Conservation (phyloP, 192 early-diverging fungal species). For the Podila clonocystis region DNA sequence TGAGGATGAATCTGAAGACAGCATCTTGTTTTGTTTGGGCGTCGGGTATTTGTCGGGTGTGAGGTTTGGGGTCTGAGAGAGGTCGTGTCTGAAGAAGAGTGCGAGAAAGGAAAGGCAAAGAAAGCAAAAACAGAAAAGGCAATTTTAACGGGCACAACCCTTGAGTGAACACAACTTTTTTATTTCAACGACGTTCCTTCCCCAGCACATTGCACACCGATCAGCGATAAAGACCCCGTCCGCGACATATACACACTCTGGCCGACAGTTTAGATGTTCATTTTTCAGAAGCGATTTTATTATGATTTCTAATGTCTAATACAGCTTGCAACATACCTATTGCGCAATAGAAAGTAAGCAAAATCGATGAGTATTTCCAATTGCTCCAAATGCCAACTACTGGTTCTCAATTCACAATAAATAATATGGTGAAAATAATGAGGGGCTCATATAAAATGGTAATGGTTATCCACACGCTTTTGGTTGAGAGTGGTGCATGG, state of each 20-base stretch:
- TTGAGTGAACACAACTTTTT: too few species aligned
- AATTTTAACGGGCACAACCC: too few species aligned
- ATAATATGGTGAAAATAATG: neutral
- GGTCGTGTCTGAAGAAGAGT: neutral
- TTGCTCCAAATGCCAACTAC: too few species aligned
- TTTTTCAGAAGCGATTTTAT: too few species aligned
- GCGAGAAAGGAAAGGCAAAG: neutral
- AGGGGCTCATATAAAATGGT: conserved; percentile 52
- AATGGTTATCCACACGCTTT: conserved; percentile 57
- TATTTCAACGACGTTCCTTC: too few species aligned
- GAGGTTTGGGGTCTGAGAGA: neutral
- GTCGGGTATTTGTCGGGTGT: neutral
- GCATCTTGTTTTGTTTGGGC: neutral
- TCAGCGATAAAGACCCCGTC: too few species aligned
- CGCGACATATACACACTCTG: too few species aligned
- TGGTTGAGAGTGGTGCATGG: conserved; percentile 57
- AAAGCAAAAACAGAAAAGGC: neutral
- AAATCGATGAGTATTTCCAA: too few species aligned
- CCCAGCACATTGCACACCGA: too few species aligned
- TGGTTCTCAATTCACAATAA: neutral
- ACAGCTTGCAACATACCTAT: neutral
- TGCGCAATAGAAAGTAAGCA: too few species aligned
- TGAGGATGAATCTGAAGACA: conserved; percentile 14
- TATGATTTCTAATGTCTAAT: too few species aligned
- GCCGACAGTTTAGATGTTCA: too few species aligned